Evolutionary conservation across 257 asterid species (phyloP).

Genomic region (Solanum chaucha): DNA sequence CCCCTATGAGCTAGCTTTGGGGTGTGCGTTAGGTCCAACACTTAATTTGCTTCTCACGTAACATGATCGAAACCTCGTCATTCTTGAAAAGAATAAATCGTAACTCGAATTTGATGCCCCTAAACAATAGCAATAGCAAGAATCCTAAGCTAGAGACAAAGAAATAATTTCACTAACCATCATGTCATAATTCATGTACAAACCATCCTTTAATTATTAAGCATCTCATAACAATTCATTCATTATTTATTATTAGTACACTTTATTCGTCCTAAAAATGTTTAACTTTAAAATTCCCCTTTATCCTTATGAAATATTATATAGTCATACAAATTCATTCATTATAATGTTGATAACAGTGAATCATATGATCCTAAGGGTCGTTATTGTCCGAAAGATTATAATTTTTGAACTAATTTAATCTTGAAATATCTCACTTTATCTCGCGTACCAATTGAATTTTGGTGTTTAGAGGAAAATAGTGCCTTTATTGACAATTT

Average conservation of each 20-base stretch:
- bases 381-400: not conserved
- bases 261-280: no score
- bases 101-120: not conserved
- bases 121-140: not conserved
- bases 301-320: not conserved
- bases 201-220: no score
- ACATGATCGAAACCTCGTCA: not conserved
- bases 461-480: not conserved
- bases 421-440: not conserved
- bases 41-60: not conserved
- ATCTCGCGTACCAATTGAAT: not conserved
- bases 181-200: not conserved
- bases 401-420: not conserved
- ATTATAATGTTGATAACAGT: not conserved
- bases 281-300: no score
- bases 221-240: not conserved
- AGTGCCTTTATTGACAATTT: no score
- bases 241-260: not conserved
- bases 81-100: not conserved
- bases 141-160: not conserved
- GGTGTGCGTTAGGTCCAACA: not conserved
- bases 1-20: not conserved
- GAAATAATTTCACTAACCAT: not conserved
- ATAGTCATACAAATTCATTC: not conserved
- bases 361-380: not conserved